Base-by-base conservation (phyloP, 1,139 yeast genomes). In the Meyerozyma carpophila region DNA sequence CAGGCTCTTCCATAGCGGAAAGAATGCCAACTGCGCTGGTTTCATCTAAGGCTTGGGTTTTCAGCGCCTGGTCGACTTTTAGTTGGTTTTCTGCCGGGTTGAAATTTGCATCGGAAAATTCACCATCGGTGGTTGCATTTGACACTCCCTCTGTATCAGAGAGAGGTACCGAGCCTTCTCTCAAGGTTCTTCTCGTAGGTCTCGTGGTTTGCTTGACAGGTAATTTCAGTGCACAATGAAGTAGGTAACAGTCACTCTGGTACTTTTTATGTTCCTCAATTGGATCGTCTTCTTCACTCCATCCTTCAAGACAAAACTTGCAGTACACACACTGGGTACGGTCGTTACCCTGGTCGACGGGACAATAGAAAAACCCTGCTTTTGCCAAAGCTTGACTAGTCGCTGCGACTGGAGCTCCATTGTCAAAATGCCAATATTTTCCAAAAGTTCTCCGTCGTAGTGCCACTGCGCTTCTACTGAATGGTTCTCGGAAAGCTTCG, bases 311-410 rank as follows among this genome's bases (percentile, higher is more conserved):
- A 1, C 82, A 70, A 16, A 81, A 66, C 7, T 77, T 82, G 60
- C 96, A 88, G 54, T 84, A 85, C 48, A 82, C 70, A 54, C 96
- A 88, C 10, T 75, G 70, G 0, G 80, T 86, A n/a, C 79, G 64
- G 56, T 86, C 95, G 50, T 82, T 87, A 21, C 62, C 69, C 2
- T 53, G 51, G 4, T 65, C 62, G 11, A 61, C 50, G 0, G 83
- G 77, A 11, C 73, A 60, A 50, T 70, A 77, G 43, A 72, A 71
- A 50, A 82, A 79, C 1, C 88, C 87, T 9, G 82, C 81, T 37
- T 61, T 59, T 0, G 80, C 73, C 55, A 81, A 52, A 7, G 56
- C 44, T 39, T 46, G 60, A 56, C 56, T 63, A 46, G 75, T 71
- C 0, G 85, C 79, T 8, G 53, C 56, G 50, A 68, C 50, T 5